These are phyloP conservation scores for Cenchrus fungigraminus DNA, from an alignment of 176 grass and related monocot species.

Conservation along the genomic window DNA sequence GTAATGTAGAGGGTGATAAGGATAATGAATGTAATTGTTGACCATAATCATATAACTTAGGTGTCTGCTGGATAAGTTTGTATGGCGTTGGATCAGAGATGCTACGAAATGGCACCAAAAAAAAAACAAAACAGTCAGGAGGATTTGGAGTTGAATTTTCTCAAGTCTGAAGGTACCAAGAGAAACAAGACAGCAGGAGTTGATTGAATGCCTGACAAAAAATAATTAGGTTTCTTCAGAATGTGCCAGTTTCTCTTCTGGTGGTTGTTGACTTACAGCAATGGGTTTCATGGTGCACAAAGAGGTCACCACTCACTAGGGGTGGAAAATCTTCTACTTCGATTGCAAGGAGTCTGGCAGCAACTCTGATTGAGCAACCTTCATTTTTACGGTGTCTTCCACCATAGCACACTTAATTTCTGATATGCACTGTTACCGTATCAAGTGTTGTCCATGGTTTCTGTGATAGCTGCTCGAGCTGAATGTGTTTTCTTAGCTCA, in stretches of 20 bases:
- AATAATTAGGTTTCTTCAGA: neutral
- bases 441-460: slow-evolving; percentile 6
- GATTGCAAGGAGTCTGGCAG: neutral
- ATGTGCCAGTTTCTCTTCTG: neutral
- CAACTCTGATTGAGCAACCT: neutral
- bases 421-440: slow-evolving; percentile 12
- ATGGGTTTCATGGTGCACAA: neutral
- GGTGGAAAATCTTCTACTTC: neutral
- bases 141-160: neutral
- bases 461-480: neutral
- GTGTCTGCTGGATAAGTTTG: neutral
- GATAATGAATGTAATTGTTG: neutral
- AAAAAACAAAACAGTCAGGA: slow-evolving; percentile 9
- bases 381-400: neutral
- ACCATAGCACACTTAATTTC: neutral
- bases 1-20: neutral
- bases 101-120: neutral
- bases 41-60: neutral
- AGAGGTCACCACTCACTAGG: neutral
- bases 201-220: neutral
- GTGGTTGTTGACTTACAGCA: neutral
- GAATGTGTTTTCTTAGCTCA: neutral
- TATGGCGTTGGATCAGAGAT: neutral
- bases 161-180: neutral
- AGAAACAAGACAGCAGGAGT: neutral